These are phyloP conservation scores for Fusarium guadeloupense DNA, from an alignment of 2,329 filamentous ascomycete genomes.

Conservation along the genomic window DNA sequence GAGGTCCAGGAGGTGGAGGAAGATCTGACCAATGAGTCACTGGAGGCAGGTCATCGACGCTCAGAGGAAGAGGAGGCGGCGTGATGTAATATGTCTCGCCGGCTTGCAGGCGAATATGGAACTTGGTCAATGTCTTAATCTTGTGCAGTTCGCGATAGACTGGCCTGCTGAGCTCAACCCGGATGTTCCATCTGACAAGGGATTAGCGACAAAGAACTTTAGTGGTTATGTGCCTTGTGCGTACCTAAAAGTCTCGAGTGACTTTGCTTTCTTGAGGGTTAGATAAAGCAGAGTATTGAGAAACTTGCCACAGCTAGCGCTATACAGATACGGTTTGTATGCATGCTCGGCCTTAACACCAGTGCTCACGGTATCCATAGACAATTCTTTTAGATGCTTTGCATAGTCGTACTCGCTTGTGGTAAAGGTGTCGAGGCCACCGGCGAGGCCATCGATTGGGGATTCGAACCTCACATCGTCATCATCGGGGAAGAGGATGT, in stretches of 20 bases:
- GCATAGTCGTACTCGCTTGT: slow-evolving; percentile 73
- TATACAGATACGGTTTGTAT: slow-evolving; percentile 64
- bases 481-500: slow-evolving; percentile 69
- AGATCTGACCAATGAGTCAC: slow-evolving; percentile 46
- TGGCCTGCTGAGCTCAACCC: slow-evolving; percentile 67
- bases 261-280: slow-evolving; percentile 63
- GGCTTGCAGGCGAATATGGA: slow-evolving; percentile 68
- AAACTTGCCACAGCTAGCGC: slow-evolving; percentile 68
- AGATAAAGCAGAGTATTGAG: slow-evolving; percentile 68
- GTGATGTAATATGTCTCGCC: slow-evolving; percentile 64
- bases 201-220: slow-evolving; percentile 7
- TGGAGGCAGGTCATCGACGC: slow-evolving; percentile 40
- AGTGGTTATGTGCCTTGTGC: slow-evolving; percentile 27
- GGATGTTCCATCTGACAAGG: slow-evolving; percentile 66
- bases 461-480: slow-evolving; percentile 62
- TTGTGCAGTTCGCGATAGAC: slow-evolving; percentile 66
- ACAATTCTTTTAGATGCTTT: slow-evolving; percentile 63
- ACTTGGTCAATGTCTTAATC: slow-evolving; percentile 60
- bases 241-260: slow-evolving; percentile 66
- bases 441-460: slow-evolving; percentile 65
- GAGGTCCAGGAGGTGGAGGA: slow-evolving; percentile 33
- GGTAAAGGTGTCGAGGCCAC: slow-evolving; percentile 68
- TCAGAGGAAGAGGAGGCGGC: slow-evolving; percentile 57
- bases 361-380: slow-evolving; percentile 63
- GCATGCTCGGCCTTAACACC: slow-evolving; percentile 63